Percentiles rank a stretch among this genome's conserved stretches.
Conservation (phyloP, 2,329 filamentous ascomycete species). For the Paradendryphiella salina region DNA sequence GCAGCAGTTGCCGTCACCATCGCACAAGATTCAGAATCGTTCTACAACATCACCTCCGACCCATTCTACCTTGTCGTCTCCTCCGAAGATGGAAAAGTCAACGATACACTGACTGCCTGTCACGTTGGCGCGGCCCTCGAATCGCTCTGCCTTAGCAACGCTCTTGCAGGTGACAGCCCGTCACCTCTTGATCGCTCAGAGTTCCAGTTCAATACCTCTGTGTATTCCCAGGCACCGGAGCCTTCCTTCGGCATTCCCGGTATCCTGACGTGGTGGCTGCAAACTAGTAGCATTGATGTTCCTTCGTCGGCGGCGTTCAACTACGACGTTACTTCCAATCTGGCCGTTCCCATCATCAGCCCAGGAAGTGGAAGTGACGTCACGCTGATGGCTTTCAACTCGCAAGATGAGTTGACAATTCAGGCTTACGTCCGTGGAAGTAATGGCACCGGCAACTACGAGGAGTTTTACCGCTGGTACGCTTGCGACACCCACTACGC, state of each 20-base stretch:
- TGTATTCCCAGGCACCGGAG: slow-evolving; percentile 18
- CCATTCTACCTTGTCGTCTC: slow-evolving; percentile 51
- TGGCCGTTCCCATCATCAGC: slow-evolving; percentile 49
- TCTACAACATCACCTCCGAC: slow-evolving; percentile 45
- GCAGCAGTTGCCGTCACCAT: slow-evolving; percentile 27
- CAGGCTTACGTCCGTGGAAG: slow-evolving; percentile 49
- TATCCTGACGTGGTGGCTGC: slow-evolving; percentile 48
- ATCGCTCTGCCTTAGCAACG: slow-evolving; percentile 48
- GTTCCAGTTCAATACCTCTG: slow-evolving; percentile 45
- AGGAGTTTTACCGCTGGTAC: slow-evolving; percentile 51
- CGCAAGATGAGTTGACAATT: slow-evolving; percentile 46
- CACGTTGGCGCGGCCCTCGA: slow-evolving; percentile 56
- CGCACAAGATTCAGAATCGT: slow-evolving; percentile 30
- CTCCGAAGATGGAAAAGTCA: slow-evolving; percentile 45
- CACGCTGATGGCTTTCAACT: slow-evolving; percentile 49
- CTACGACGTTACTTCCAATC: slow-evolving; percentile 47
- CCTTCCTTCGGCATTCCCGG: slow-evolving; percentile 28
- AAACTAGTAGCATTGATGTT: not conserved
- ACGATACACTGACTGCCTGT: slow-evolving; percentile 51
- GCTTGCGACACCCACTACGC: slow-evolving; percentile 49
- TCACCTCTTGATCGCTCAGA: slow-evolving; percentile 19
- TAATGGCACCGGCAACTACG: slow-evolving; percentile 21
- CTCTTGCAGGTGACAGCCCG: slow-evolving; percentile 23
- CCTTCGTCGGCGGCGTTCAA: slow-evolving; percentile 44
- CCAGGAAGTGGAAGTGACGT: slow-evolving; percentile 31